These are phyloP conservation scores for Penicillium sp. DNA, from an alignment of 2,329 filamentous ascomycete species.

Conservation along the genomic window DNA sequence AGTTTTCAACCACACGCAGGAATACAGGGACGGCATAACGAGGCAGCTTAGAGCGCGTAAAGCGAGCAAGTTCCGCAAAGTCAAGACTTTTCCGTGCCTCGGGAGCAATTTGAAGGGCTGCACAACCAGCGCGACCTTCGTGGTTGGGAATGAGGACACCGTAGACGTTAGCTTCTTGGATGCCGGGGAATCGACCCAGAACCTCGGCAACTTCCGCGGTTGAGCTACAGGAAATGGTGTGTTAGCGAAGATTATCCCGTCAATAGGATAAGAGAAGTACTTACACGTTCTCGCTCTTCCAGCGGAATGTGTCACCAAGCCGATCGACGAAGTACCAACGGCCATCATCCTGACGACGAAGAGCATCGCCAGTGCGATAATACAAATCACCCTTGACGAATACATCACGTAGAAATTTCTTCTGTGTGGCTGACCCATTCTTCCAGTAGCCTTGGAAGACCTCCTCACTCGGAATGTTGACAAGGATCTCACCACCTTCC, in stretches of 20 bases:
- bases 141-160: conserved; percentile 65
- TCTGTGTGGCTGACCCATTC: conserved; percentile 65
- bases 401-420: conserved; percentile 66
- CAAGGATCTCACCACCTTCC: conserved; percentile 73
- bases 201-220: conserved; percentile 67
- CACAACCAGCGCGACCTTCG: conserved; percentile 68
- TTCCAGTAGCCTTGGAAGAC: conserved; percentile 70
- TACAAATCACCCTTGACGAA: conserved; percentile 68
- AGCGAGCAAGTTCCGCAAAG: conserved; percentile 60
- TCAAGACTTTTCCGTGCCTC: conserved; percentile 54
- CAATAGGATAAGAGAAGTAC: background rate
- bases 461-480: conserved; percentile 58
- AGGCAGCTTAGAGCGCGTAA: conserved; percentile 62
- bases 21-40: conserved; percentile 76
- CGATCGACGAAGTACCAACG: conserved; percentile 70
- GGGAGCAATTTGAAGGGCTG: conserved; percentile 56
- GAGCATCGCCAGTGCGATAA: conserved; percentile 68
- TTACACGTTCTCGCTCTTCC: conserved; percentile 70
- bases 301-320: conserved; percentile 72
- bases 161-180: conserved; percentile 70
- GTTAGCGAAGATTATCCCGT: background rate
- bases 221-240: conserved; percentile 28
- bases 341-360: conserved; percentile 62
- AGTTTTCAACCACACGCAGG: conserved; percentile 58
- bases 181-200: conserved; percentile 58